Base-by-base conservation (phyloP, 352 stramenopile species). In the Globisporangium rhizosaccharum region DNA sequence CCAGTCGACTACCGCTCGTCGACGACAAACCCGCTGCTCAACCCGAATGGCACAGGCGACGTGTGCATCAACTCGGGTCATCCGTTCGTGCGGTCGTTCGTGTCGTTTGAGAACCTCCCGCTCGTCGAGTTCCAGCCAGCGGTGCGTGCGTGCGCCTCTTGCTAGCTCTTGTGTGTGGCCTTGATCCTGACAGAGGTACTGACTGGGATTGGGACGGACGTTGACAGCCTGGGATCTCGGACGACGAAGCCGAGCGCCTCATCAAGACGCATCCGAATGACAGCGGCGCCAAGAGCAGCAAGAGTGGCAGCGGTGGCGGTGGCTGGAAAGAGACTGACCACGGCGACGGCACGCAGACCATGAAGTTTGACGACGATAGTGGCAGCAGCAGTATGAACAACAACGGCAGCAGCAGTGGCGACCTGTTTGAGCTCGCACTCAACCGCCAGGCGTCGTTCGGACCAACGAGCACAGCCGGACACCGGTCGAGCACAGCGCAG, bases 21-120 rank as follows among this genome's bases (percentile, higher is more conserved):
- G 6, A 93, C 87, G 0, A 82, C 86, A 18, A 98, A 98, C 60
- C 87, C 90, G 4, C 71, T 98, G 23, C 67, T 98, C n/a, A 97
- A 96, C 49, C 78, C 88, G 20, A 91, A 91, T 52, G 75, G 79
- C 58, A 82, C 66, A 5, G 89, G 92, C 17, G 94, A 98, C 61
- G 82, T 92, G 6, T 98, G 94, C 60, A 80, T 96, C 8, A 94
- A 86, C 49, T 98, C 95, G 45, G 86, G 89, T 11, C 96, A 98
- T 59, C 92, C 89, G 15, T 99, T 99, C 63, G 70, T 98, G 18
- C 87, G 96, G 17, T 98, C 87, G 1, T 97, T 98, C 54, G 69
- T 98, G 25, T 98, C 92, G 25, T 99, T 98, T 59, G 95, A 99
- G 61, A 90, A 96, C 45, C 74, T 99, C 20, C 96, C 95, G 39